A percentile compares a stretch with the other conserved stretches of the same genome.
Evolutionary conservation across 2,329 filamentous ascomycete genomes (phyloP).

Genomic region (Sclerotinia glacialis): DNA sequence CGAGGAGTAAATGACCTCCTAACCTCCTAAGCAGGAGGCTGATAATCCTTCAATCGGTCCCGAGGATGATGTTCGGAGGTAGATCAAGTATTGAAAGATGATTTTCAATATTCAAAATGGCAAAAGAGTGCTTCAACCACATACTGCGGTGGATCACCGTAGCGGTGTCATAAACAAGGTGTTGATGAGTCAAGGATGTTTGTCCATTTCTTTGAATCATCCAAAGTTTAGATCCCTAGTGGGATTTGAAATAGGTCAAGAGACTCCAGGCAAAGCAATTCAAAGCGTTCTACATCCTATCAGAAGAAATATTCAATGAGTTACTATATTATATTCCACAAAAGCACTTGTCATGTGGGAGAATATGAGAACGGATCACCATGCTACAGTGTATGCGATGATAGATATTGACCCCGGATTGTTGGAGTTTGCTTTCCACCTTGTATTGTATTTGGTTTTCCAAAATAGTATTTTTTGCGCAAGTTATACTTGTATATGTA

Average conservation of each 20-base stretch:
- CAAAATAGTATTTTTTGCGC: not conserved
- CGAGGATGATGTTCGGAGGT: not conserved
- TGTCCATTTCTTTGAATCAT: not conserved
- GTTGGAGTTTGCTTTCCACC: not conserved
- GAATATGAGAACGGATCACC: not conserved
- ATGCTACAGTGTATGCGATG: not conserved
- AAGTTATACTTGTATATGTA: not conserved
- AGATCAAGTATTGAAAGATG: not conserved
- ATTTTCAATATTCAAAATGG: not conserved
- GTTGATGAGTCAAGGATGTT: not conserved
- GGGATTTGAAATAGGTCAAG: not conserved
- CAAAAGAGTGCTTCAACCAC: not conserved
- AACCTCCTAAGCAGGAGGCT: not conserved
- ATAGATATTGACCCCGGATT: not conserved
- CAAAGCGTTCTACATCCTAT: not conserved
- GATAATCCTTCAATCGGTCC: not conserved
- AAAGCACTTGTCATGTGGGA: not conserved
- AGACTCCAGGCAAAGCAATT: not conserved
- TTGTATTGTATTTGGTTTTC: not conserved
- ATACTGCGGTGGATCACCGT: not conserved
- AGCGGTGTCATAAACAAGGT: not conserved
- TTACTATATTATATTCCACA: not conserved
- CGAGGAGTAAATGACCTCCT: not conserved
- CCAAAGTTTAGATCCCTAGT: not conserved
- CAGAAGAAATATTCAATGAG: not conserved